Percentiles rank a stretch among this genome's conserved stretches.
Conservation (phyloP, 73 alveolate species). For the Uronychia setigera region DNA sequence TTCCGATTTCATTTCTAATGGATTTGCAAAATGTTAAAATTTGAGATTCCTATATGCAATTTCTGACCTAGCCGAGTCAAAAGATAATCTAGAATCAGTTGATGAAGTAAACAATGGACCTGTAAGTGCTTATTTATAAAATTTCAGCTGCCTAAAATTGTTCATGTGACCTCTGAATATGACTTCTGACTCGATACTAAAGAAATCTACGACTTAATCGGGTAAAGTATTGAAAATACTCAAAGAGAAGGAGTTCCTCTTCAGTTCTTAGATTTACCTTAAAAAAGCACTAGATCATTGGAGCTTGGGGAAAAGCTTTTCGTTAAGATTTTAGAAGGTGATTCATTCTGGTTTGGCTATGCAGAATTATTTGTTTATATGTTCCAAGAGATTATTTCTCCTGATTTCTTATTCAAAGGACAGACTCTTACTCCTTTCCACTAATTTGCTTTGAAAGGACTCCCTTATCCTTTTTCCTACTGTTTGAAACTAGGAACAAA, state of each 20-base stretch:
- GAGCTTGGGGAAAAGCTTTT: conserved; percentile 35
- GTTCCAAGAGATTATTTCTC: conserved; percentile 51
- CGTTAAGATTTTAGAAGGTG: conserved; percentile 3
- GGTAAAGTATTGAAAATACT: conserved; percentile 26
- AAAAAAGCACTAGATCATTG: background rate
- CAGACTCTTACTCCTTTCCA: conserved; percentile 48
- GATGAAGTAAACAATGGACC: too few relatives aligned
- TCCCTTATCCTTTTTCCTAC: conserved; percentile 31
- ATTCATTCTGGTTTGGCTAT: conserved; percentile 17
- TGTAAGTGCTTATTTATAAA: background rate
- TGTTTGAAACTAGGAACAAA: conserved; percentile 42
- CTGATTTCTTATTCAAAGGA: conserved; percentile 38
- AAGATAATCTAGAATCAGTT: background rate
- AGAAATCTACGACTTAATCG: conserved; percentile 19
- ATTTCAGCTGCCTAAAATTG: conserved; percentile 32
- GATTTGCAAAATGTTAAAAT: conserved; percentile 12
- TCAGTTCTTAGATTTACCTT: background rate
- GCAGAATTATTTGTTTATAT: conserved; percentile 37
- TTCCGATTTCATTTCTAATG: conserved; percentile 31
- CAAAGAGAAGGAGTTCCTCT: too few relatives aligned
- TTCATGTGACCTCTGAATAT: conserved; percentile 19
- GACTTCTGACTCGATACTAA: conserved; percentile 11
- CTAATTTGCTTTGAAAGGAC: conserved; percentile 40
- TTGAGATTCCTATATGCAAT: conserved; percentile 35
- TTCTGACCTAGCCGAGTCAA: too few relatives aligned